Evolutionary conservation across 805 yeast species (phyloP), one percentile per base, ranked within the genome.

Genomic region (Yarrowia hollandica): DNA sequence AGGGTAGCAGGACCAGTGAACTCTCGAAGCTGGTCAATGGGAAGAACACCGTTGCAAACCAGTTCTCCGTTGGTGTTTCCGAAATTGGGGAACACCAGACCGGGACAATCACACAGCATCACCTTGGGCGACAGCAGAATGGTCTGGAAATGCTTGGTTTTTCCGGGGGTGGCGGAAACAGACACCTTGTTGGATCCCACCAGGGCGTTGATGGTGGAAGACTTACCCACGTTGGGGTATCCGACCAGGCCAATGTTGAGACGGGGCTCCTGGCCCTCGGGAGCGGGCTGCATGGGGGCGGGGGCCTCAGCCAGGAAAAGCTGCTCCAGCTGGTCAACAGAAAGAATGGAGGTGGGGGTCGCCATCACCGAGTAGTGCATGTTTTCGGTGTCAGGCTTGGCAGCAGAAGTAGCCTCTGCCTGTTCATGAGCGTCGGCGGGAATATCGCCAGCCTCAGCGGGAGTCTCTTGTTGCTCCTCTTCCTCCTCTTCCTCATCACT

Each of bases 91-190:
- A 94, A 94, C 15, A 94, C 99, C 62, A 94, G 79, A 80, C 99
- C 99, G 1, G 99, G 99, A 78, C 99, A 94, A 79, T 94, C 99
- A 74, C 98, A 94, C 57, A 94, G 77, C 65, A 90, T 79, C 2
- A 94, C 94, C 33, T 86, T 79, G 56, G 86, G 88, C 0, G 96
- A 83, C 42, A 94, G 79, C 69, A 83, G 82, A 62, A 94, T 91
- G 1, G 99, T 94, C 77, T 94, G 99, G 79, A 94, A 94, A 78
- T 94, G 99, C 72, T 94, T 94, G 12, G 99, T 94, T 71, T 94
- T 94, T 76, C 99, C 99, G 12, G 99, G 99, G 0, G 99, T 94
- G 1, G 98, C 80, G 2, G 98, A 92, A 34, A 94, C 99, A 1
- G 97, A 90, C n/a, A 94, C 99, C 71, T 89, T 91, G 69, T 94